phyloP scores from a whole-genome alignment of 208 protist genomes.

The Crithidia acanthocephali region DNA sequence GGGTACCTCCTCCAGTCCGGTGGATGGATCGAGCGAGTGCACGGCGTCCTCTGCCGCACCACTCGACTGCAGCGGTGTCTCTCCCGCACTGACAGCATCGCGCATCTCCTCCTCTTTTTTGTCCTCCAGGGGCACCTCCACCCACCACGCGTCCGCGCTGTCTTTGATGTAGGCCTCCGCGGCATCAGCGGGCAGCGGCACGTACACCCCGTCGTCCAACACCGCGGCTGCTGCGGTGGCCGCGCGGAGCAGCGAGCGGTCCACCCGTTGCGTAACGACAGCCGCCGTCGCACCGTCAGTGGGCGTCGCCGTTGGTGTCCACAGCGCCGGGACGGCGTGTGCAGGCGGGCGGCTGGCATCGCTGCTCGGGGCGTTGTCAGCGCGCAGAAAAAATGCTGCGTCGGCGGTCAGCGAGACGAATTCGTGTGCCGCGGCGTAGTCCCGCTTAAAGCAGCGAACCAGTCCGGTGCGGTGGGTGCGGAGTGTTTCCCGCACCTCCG shows the following conservation, averaged over 20 bases:
- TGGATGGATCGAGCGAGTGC: slow-evolving; percentile 2
- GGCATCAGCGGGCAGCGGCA: slow-evolving; percentile 18
- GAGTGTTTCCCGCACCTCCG: slow-evolving; percentile 26
- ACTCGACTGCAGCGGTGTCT: not conserved
- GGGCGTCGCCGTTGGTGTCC: not conserved
- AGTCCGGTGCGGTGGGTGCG: slow-evolving; percentile 29
- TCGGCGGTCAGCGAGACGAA: slow-evolving; percentile 20
- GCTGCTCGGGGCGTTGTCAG: too few relatives aligned
- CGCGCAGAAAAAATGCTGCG: slow-evolving; percentile 10
- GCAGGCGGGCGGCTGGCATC: too few relatives aligned
- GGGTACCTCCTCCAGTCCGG: slow-evolving; percentile 26
- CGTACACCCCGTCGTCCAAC: slow-evolving; percentile 13
- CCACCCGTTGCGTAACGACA: too few relatives aligned
- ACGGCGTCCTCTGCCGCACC: not conserved
- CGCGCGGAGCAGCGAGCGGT: too few relatives aligned
- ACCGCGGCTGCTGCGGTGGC: not conserved
- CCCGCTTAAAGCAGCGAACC: slow-evolving; percentile 47
- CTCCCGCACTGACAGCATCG: too few relatives aligned
- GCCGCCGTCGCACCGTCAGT: too few relatives aligned
- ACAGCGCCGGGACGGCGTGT: too few relatives aligned
- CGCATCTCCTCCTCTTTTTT: slow-evolving; percentile 8
- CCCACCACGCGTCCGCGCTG: slow-evolving; percentile 45
- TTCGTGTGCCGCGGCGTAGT: slow-evolving; percentile 11
- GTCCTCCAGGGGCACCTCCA: slow-evolving; percentile 50
- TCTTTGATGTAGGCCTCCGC: not conserved